Base-by-base conservation (phyloP, 2,329 filamentous ascomycete species). In the Colletotrichum tamarilloi region DNA sequence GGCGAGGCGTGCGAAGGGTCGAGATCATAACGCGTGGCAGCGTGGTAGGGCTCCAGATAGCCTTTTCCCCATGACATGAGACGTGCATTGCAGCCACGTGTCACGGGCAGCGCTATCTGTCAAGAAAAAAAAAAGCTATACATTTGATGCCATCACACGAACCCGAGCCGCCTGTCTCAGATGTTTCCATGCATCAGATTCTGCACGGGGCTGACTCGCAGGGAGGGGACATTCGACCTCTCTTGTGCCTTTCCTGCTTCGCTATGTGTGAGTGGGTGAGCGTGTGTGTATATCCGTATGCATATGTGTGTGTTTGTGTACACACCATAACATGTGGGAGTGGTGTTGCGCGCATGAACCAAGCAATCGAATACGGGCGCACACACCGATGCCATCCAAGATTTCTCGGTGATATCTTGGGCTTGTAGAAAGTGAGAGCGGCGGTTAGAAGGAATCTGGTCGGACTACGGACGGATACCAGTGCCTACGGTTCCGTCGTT, bases 191-290 rank as follows among this genome's bases (percentile, higher is more conserved):
- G 66, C 67, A 64, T 65, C 59, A 64, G 55, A 35, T 72, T 60
- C 66, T 73, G 70, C 70, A 60, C 12, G 70, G 14, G 42, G 53
- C 59, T 73, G 70, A 73, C 70, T 73, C 70, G 60, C 46, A 56
- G 42, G 30, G 56, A 60, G 35, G 42, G 30, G n/a, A 11, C 30
- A 35, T 30, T 67, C 46, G 19, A 38, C 24, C 24, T 58, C n/a
- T 53, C 28, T 16, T 16, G 14, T 42, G 38, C 14, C 38, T 42
- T 42, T 42, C 16, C 16, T 42, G 56, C 28, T 12, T 38, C n/a
- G 52, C 24, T 16, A 67, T 14, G 14, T 55, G 8, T 53, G 42
- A 32, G 30, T 55, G 32, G 19, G n/a, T 9, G 26, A 42, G 35
- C 30, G 30, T 35, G 28, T 5, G 42, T 60, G 14, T 16, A 16